phyloP scores from a whole-genome alignment of 1,284 basidiomycete species.

The Athelia psychrophila region DNA sequence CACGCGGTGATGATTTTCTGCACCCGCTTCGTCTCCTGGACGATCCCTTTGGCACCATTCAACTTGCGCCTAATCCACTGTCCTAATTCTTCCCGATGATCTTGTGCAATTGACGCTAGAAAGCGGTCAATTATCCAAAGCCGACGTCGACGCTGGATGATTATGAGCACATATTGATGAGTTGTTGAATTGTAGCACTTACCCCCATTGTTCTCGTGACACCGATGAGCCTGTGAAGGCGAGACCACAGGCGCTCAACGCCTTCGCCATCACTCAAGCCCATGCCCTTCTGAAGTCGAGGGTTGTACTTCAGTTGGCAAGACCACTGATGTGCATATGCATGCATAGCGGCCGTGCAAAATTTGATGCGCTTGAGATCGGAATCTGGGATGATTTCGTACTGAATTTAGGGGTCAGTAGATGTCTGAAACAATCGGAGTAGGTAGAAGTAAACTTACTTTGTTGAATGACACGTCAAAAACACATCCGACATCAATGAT shows the following conservation, averaged over 20 bases:
- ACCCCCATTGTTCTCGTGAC: neutral
- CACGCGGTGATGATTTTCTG: neutral
- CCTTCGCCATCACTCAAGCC: conserved; percentile 18
- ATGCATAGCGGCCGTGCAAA: conserved; percentile 12
- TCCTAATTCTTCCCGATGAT: conserved; percentile 14
- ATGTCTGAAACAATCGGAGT: too few relatives aligned
- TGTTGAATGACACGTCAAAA: conserved; percentile 2
- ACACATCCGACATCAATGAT: conserved; percentile 16
- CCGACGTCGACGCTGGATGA: conserved; percentile 10
- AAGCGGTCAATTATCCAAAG: conserved; percentile 28
- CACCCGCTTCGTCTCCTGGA: neutral
- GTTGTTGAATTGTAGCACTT: neutral
- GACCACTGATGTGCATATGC: conserved; percentile 19
- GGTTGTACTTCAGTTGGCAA: conserved; percentile 16
- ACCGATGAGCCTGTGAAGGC: conserved; percentile 5
- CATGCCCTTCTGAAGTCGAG: conserved; percentile 6
- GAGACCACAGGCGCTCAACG: conserved; percentile 13
- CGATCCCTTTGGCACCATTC: neutral
- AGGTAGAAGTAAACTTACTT: neutral
- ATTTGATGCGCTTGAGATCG: conserved; percentile 3
- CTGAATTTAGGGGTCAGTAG: neutral
- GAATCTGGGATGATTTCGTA: conserved; percentile 6
- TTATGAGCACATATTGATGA: neutral
- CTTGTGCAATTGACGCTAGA: conserved; percentile 12
- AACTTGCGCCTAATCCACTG: conserved; percentile 14